Base-by-base conservation (phyloP, 2,329 filamentous ascomycete species). In the Tolypocladium cylindrosporum region DNA sequence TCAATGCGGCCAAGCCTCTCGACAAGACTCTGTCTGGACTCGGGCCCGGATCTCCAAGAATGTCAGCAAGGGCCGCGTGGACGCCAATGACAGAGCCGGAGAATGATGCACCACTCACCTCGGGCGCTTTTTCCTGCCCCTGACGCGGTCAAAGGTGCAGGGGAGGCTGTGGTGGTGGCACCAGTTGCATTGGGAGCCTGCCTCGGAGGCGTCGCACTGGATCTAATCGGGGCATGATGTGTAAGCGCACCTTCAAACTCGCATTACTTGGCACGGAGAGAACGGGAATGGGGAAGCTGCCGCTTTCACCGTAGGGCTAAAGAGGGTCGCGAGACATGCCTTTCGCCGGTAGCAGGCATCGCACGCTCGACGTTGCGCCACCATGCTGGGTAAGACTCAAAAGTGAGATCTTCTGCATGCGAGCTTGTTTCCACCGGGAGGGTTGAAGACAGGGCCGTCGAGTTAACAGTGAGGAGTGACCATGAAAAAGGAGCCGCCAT, bases 301-400 rank as follows among this genome's bases (percentile, higher is more conserved):
- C 55, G n/a, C 41, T 34, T 16, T n/a, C 45, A 50, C 45, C 27
- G 42, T 9, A n/a, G 10, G 21, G n/a, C 4, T 10, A 10, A 24
- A 50, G 7, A 16, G 16, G 16, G 48, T 51, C 13, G 27, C 8
- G 9, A 13, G 31, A 40, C 60, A 41, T 69, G 76, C 77, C 75
- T 80, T 80, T 64, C 75, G 69, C 62, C 69, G 74, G 63, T 78
- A 76, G 61, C 78, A 80, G 19, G 77, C 74, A 62, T 80, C 78
- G 62, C 77, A 80, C 14, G 78, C 77, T 57, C 64, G 61, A 42
- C 61, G 55, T 45, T 59, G 57, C 24, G 39, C 58, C 39, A 56
- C 57, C 63, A 64, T 64, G 9, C n/a, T n/a, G 16, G 27, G 6
- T 34, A 7, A 31, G n/a, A 4, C 27, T 55, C 31, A n/a, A 36